Base-by-base conservation (phyloP, 176 grass and related monocot species). In the Puya raimondii region DNA sequence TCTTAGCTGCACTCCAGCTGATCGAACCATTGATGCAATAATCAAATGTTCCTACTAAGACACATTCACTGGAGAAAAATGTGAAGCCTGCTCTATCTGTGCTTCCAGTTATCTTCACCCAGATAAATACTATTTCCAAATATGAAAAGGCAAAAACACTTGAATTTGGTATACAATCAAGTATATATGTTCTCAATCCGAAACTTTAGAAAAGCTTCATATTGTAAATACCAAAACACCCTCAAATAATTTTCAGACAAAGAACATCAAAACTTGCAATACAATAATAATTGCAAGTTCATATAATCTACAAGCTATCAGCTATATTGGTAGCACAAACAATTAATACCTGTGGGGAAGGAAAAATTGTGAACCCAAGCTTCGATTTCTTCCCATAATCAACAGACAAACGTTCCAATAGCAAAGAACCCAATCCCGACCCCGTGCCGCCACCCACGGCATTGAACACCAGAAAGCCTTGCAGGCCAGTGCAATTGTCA, bases 371-470 rank as follows among this genome's bases (percentile, higher is more conserved):
- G 86, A 96, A 96, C 23, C 92, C 92, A 15, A 96, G 92, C 88
- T 91, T 96, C 1, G 92, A 96, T 64, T 96, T 96, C 83, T 96
- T 96, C 49, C 92, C 92, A 20, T 96, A 96, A 78, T 96, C 92
- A 48, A 96, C 92, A 17, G 92, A 96, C 53, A 96, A 84, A n/a
- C 92, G 88, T 68, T 96, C 92, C 67, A 96, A 52, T 4, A 96
- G 79, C 25, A 96, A 80, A 64, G 92, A 96, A 50, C 92, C 92
- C 48, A 96, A 80, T 29, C 92, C 92, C 79, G 92, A 96, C 67
- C 92, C 92, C 56, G 92, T 96, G 52, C 92, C 92, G 64, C 92
- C 92, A 50, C 92, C 92, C 47, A 96, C 92, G 71, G 92, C 88
- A 53, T 83, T 96, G 81, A 96, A 96, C 50, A 96, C 88, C 51